Evolutionary conservation across 2,329 filamentous ascomycete species (phyloP).

Genomic region (Zasmidium citrigriseum): DNA sequence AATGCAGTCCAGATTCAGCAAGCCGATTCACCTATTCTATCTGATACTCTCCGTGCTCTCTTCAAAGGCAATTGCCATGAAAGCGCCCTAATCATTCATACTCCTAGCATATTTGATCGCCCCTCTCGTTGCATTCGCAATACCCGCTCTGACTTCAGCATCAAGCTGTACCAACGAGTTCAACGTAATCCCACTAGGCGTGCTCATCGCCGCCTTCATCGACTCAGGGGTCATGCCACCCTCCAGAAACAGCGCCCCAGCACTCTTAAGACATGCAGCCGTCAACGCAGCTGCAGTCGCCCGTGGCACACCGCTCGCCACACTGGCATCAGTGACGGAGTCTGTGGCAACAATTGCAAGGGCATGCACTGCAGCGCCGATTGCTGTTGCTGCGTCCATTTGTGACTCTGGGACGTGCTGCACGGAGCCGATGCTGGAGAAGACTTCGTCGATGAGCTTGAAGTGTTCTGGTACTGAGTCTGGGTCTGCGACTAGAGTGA

Average conservation of each 20-base stretch:
- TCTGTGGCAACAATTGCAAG: slow-evolving; percentile 27
- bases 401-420: slow-evolving; percentile 24
- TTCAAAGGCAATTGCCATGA: too few relatives aligned
- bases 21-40: too few relatives aligned
- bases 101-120: slow-evolving; percentile 11
- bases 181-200: slow-evolving; percentile 27
- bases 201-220: slow-evolving; percentile 30
- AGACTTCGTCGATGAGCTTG: slow-evolving; percentile 9
- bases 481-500: slow-evolving; percentile 23
- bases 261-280: slow-evolving; percentile 24
- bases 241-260: slow-evolving; percentile 19
- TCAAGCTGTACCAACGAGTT: slow-evolving; percentile 26
- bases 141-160: slow-evolving; percentile 4
- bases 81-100: slow-evolving; percentile 10
- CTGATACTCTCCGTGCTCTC: too few relatives aligned
- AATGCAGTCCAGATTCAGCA: too few relatives aligned
- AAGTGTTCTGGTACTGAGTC: not conserved
- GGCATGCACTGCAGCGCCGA: slow-evolving; percentile 29
- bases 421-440: slow-evolving; percentile 18
- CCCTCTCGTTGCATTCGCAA: slow-evolving; percentile 8
- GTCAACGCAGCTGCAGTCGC: slow-evolving; percentile 20
- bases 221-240: slow-evolving; percentile 27
- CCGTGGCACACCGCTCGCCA: slow-evolving; percentile 17
- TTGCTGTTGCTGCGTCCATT: slow-evolving; percentile 29
- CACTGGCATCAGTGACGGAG: slow-evolving; percentile 18